Conservation (phyloP, 192 early-diverging fungal species). For the Funneliformis mosseae region DNA sequence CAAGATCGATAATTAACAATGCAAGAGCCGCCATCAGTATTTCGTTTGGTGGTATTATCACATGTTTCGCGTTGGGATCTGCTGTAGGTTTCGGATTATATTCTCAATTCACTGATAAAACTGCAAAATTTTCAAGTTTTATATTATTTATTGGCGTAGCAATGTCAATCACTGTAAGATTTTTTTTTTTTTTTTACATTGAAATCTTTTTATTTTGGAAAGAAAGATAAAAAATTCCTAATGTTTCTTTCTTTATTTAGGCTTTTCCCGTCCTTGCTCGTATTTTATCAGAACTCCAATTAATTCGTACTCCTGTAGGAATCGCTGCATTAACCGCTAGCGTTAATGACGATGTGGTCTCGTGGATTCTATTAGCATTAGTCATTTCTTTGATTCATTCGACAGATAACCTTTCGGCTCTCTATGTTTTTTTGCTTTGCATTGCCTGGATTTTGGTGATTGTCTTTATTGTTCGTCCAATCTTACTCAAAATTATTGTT, state of each 20-base stretch:
- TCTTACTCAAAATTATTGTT: conserved; percentile 55
- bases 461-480: conserved; percentile 69
- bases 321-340: conserved; percentile 83
- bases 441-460: conserved; percentile 75
- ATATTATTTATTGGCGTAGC: conserved; percentile 89
- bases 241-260: conserved; percentile 27
- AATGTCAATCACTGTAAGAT: conserved; percentile 78
- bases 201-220: not conserved
- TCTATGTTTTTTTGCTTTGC: conserved; percentile 81
- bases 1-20: conserved; percentile 56
- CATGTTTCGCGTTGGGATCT: conserved; percentile 79
- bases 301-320: conserved; percentile 80
- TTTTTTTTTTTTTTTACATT: not conserved
- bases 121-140: conserved; percentile 68
- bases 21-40: conserved; percentile 62
- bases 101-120: conserved; percentile 48
- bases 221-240: not conserved
- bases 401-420: conserved; percentile 62
- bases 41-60: conserved; percentile 74
- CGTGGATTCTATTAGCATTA: conserved; percentile 82
- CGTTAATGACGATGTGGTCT: conserved; percentile 82
- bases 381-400: conserved; percentile 70
- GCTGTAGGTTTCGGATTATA: conserved; percentile 77
- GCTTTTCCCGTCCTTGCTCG: conserved; percentile 96
- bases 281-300: conserved; percentile 86